Percentiles rank a stretch among this genome's conserved stretches.
These are phyloP conservation scores for Fusarium sp. DNA, from an alignment of 2,329 filamentous ascomycete species.

Conservation along the genomic window DNA sequence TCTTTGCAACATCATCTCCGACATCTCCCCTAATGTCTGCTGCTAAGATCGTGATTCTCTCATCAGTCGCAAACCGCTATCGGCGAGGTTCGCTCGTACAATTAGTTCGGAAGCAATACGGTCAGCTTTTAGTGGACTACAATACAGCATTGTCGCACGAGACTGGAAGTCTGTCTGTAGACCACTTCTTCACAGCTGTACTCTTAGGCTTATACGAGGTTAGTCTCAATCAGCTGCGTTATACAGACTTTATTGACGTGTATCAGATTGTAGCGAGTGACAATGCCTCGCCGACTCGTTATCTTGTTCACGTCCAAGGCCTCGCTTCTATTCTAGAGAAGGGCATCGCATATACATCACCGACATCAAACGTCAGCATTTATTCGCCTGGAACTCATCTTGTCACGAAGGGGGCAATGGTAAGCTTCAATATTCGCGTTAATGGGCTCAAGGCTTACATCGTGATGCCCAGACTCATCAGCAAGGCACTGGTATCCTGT, in stretches of 20 bases:
- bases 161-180: not conserved
- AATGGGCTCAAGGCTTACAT: not conserved
- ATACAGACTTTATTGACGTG: not conserved
- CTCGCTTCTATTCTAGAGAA: not conserved
- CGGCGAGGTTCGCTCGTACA: not conserved
- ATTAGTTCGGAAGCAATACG: conserved; percentile 1
- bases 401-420: conserved; percentile 3
- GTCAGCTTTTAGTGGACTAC: not conserved
- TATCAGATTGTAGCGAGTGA: conserved; percentile 1
- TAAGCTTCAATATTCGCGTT: not conserved
- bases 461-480: not conserved
- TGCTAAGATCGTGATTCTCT: conserved; percentile 6
- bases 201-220: conserved; percentile 7
- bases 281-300: not conserved
- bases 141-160: not conserved
- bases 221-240: fast-evolving
- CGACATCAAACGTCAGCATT: not conserved
- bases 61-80: not conserved
- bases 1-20: not conserved
- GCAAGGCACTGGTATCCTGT: not conserved
- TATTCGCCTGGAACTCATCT: conserved; percentile 6
- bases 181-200: conserved; percentile 8
- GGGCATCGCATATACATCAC: not conserved
- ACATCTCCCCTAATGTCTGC: conserved; percentile 2
- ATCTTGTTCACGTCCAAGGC: conserved; percentile 1